Conservation (phyloP, 768 basidiomycete species). For the Pisolithus orientalis region DNA sequence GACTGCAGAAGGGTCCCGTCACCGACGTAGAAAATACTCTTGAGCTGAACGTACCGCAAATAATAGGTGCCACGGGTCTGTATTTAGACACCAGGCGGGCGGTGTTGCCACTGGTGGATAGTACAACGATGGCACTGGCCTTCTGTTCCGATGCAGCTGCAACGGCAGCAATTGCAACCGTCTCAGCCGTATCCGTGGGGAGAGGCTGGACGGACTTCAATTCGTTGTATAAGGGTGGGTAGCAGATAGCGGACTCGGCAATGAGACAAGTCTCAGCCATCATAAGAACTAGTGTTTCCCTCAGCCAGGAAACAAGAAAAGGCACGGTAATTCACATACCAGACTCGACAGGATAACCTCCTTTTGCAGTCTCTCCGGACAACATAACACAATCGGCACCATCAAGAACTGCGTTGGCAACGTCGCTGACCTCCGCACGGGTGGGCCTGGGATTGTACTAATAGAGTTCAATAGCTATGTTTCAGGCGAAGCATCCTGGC, state of each 20-base stretch:
- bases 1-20: slow-evolving; percentile 39
- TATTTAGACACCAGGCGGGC: slow-evolving; percentile 96
- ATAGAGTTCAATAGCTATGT: slow-evolving; percentile 6
- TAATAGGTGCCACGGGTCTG: slow-evolving; percentile 87
- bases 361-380: slow-evolving; percentile 99
- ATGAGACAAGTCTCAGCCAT: slow-evolving; percentile 99
- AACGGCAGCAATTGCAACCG: slow-evolving; percentile 92
- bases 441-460: slow-evolving; percentile 98
- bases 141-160: slow-evolving; percentile 93
- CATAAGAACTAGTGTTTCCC: slow-evolving; percentile 68
- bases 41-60: slow-evolving; percentile 60
- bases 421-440: slow-evolving; percentile 97
- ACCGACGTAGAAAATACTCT: slow-evolving; percentile 7
- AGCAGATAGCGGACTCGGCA: slow-evolving; percentile 93
- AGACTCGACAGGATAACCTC: slow-evolving; percentile 91
- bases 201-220: slow-evolving; percentile 71
- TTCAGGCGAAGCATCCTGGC: slow-evolving; percentile 5
- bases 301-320: slow-evolving; percentile 1
- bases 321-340: slow-evolving; percentile 41
- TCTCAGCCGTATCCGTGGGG: slow-evolving; percentile 93
- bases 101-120: slow-evolving; percentile 95
- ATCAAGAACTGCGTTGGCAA: slow-evolving; percentile 98
- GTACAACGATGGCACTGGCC: slow-evolving; percentile 90
- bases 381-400: slow-evolving; percentile 99
- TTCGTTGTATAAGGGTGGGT: slow-evolving; percentile 90